Conservation (phyloP, 106 monocot genomes). For the Dendrobium catenatum region DNA sequence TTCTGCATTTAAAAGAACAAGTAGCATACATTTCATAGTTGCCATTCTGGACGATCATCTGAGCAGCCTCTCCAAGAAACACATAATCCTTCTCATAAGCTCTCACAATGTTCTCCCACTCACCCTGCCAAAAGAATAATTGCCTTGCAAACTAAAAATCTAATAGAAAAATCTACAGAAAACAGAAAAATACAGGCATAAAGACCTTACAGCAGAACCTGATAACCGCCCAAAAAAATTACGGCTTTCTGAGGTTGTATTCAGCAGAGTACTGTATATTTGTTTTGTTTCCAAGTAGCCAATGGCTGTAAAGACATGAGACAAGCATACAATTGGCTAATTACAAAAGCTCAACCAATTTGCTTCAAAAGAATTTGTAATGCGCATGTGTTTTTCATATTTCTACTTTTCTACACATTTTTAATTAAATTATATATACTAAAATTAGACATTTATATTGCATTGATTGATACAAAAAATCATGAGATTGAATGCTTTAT, state of each 20-base stretch:
- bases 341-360: no score
- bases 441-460: no score
- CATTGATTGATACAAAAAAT: no score
- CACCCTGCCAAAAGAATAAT: conserved; percentile 53
- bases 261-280: conserved; percentile 63
- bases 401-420: no score
- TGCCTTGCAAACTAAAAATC: not conserved
- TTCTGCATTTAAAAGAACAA: conserved; percentile 7
- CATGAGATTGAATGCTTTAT: no score
- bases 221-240: conserved; percentile 95
- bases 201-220: conserved; percentile 74
- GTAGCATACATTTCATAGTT: conserved; percentile 90
- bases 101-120: conserved; percentile 80
- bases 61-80: conserved; percentile 95
- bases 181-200: not conserved
- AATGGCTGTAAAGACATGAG: conserved; percentile 39
- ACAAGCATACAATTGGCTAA: not conserved
- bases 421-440: no score
- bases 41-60: conserved; percentile 90
- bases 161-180: conserved; percentile 1
- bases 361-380: no score
- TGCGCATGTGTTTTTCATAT: no score
- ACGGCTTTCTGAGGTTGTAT: conserved; percentile 69
- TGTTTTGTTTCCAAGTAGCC: conserved; percentile 68
- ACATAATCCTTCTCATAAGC: conserved; percentile 89